Conservation (phyloP, 1,284 basidiomycete genomes). For the Tilletia walkeri region DNA sequence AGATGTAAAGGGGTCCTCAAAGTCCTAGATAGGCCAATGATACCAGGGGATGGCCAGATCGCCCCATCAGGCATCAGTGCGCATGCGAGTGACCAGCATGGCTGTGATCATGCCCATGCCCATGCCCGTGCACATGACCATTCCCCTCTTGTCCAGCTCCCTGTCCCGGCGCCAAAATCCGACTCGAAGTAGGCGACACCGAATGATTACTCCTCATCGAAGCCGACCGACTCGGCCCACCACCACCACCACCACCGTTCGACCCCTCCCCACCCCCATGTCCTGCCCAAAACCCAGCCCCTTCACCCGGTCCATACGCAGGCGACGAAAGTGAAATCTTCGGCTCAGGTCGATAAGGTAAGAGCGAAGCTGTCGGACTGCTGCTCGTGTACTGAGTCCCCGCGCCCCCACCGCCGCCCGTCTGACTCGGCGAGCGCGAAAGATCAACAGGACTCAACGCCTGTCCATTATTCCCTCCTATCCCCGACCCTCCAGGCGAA, state of each 20-base stretch:
- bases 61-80: no score
- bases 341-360: not conserved
- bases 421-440: not conserved
- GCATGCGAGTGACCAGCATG: conserved; percentile 44
- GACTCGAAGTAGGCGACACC: not conserved
- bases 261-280: not conserved
- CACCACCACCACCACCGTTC: not conserved
- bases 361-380: not conserved
- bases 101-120: conserved; percentile 59
- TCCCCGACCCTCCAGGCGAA: not conserved
- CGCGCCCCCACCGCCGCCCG: not conserved
- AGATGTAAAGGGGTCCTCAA: no score
- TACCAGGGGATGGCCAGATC: no score
- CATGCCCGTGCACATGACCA: conserved; percentile 28
- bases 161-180: not conserved
- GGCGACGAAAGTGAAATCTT: conserved; percentile 7
- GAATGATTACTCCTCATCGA: conserved; percentile 6
- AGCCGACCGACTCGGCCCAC: not conserved
- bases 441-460: not conserved
- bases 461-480: not conserved
- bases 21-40: no score
- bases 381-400: not conserved
- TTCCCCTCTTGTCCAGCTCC: no score
- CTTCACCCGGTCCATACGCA: conserved; percentile 9
- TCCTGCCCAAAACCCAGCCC: not conserved